Conservation (phyloP, 331 rosid species). For the Malus hybrid region DNA sequence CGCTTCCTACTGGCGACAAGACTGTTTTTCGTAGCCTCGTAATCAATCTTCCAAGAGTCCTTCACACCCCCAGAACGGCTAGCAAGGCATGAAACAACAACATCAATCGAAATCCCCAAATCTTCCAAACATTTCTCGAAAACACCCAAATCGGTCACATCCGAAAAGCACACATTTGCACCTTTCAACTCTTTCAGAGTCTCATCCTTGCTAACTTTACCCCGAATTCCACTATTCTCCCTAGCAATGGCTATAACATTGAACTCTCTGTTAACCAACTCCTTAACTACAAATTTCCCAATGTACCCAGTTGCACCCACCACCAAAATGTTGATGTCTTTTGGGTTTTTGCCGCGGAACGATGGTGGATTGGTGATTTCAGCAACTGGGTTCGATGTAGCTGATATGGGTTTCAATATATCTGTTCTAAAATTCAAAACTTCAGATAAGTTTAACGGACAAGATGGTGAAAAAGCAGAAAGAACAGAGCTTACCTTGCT, state of each 20-base stretch:
- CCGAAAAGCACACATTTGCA: constrained; percentile 68
- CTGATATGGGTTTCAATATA: constrained; percentile 38
- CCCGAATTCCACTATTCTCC: constrained; percentile 71
- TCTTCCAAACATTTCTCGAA: constrained; percentile 41
- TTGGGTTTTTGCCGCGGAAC: constrained; percentile 55
- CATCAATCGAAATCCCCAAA: constrained; percentile 54
- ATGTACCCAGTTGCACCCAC: constrained; percentile 95
- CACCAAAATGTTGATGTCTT: constrained; percentile 58
- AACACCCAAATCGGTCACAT: constrained; percentile 56
- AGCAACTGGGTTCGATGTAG: constrained; percentile 28
- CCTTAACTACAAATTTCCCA: constrained; percentile 77
- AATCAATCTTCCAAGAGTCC: constrained; percentile 91
- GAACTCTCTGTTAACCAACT: constrained; percentile 67
- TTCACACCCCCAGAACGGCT: constrained; percentile 81
- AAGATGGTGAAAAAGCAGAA: constrained; percentile 13
- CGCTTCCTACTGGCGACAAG: constrained; percentile 63
- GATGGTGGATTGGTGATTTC: constrained; percentile 30
- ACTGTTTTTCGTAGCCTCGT: constrained; percentile 84
- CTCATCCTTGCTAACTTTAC: constrained; percentile 43
- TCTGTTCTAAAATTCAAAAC: constrained; percentile 24
- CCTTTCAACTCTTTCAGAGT: constrained; percentile 54
- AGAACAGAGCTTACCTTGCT: constrained; percentile 36
- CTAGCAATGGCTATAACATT: constrained; percentile 74
- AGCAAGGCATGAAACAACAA: constrained; percentile 84
- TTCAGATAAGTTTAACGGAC: constrained; percentile 13